These are phyloP conservation scores for Leptomonas pyrrhocoris DNA, from an alignment of 208 protist species.

Conservation along the genomic window DNA sequence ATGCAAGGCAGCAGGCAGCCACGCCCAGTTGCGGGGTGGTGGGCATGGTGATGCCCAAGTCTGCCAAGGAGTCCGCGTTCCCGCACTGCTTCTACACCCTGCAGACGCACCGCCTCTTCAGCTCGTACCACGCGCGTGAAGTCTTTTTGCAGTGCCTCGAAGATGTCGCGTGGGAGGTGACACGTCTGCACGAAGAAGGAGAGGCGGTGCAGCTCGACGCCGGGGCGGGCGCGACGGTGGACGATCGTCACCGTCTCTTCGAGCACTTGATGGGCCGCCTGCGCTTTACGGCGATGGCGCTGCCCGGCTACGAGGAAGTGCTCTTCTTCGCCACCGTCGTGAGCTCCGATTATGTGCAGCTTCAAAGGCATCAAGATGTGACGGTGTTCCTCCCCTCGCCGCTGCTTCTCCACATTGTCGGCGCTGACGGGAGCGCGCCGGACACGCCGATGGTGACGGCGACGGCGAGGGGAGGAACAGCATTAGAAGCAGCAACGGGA, in stretches of 20 bases:
- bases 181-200: neutral
- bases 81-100: constrained; percentile 28
- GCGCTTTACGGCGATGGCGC: neutral
- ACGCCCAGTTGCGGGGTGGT: neutral
- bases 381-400: neutral
- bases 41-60: constrained; percentile 1
- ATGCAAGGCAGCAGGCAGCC: neutral
- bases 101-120: constrained; percentile 17
- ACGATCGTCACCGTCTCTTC: constrained; percentile 2
- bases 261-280: neutral
- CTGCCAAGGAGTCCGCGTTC: neutral
- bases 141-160: constrained; percentile 11
- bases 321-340: neutral
- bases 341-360: neutral
- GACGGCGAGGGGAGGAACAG: too few species aligned
- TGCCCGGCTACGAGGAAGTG: constrained; percentile 2
- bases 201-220: neutral
- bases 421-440: neutral
- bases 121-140: constrained; percentile 27
- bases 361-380: neutral
- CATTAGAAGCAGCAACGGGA: neutral
- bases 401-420: neutral
- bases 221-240: neutral
- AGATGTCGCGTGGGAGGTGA: constrained; percentile 13
- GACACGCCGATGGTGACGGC: neutral